Conservation (phyloP, 306 rosid species). For the Calophaca sinica region DNA sequence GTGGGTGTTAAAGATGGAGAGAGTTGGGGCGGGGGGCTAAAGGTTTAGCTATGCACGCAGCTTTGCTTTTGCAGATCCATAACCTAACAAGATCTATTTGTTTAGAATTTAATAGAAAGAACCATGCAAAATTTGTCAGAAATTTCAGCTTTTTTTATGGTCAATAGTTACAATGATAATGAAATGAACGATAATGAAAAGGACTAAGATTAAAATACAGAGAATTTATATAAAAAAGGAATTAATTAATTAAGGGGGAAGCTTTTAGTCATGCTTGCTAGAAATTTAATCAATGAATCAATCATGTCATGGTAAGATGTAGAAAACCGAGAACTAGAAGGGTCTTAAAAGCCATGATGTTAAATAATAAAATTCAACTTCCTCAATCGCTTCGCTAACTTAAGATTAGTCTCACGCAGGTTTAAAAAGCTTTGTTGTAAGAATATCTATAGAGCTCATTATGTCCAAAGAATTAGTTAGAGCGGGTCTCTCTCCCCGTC, state of each 20-base stretch:
- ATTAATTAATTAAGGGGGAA: background rate
- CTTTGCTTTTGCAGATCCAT: conserved; percentile 40
- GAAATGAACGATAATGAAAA: conserved; percentile 41
- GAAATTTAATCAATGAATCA: conserved; percentile 66
- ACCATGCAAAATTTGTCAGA: conserved; percentile 75
- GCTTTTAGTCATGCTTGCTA: conserved; percentile 59
- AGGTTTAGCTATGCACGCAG: conserved; percentile 43
- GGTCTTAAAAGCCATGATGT: conserved; percentile 58
- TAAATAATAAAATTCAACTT: conserved; percentile 29
- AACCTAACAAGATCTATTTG: conserved; percentile 45
- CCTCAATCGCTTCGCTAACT: too few species aligned
- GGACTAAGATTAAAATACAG: background rate
- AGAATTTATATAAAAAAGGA: background rate
- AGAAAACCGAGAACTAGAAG: conserved; percentile 53
- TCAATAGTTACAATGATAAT: conserved; percentile 49
- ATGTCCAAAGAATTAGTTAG: too few species aligned
- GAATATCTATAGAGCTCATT: too few species aligned
- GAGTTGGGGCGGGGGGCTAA: background rate
- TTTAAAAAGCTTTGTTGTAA: too few species aligned
- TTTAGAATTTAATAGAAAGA: conserved; percentile 43
- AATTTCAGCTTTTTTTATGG: conserved; percentile 52
- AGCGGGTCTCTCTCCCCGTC: conserved; percentile 35
- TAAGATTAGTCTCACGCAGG: too few species aligned
- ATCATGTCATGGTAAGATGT: conserved; percentile 71
- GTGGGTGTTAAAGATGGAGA: conserved; percentile 43